Evolutionary conservation across 176 grass and related monocot species (phyloP).

Genomic region (Oryza meridionalis): DNA sequence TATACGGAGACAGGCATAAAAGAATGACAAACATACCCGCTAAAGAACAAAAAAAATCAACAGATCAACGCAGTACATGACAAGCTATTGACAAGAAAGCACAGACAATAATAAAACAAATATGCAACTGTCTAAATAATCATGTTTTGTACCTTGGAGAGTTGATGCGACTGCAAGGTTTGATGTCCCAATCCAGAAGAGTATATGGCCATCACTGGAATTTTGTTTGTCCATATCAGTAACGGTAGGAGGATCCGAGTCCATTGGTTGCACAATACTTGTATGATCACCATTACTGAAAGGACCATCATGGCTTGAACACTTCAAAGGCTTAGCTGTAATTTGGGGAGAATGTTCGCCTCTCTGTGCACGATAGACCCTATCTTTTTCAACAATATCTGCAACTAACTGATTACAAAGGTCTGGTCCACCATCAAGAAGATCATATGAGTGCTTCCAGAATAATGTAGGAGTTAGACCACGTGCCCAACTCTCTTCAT

Average conservation of each 20-base stretch:
- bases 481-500: slow-evolving; percentile 97
- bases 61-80: not conserved
- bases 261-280: not conserved
- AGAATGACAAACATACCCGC: not conserved
- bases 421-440: slow-evolving; percentile 80
- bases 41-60: not conserved
- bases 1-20: not conserved
- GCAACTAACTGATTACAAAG: slow-evolving; percentile 66
- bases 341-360: slow-evolving; percentile 83
- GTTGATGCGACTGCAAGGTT: slow-evolving; percentile 74
- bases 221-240: slow-evolving; percentile 29
- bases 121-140: slow-evolving; percentile 24
- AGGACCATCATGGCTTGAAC: slow-evolving; percentile 9
- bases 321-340: slow-evolving; percentile 50
- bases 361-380: slow-evolving; percentile 79
- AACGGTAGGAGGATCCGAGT: slow-evolving; percentile 25
- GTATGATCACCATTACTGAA: slow-evolving; percentile 42
- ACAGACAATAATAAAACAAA: not conserved
- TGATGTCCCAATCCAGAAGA: slow-evolving; percentile 80
- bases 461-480: slow-evolving; percentile 79
- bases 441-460: slow-evolving; percentile 84
- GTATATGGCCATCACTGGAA: slow-evolving; percentile 33
- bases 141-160: slow-evolving; percentile 57
- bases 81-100: not conserved
- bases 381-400: slow-evolving; percentile 94